Conservation (phyloP, 441 rosid genomes). For the Corymbia calophylla region DNA sequence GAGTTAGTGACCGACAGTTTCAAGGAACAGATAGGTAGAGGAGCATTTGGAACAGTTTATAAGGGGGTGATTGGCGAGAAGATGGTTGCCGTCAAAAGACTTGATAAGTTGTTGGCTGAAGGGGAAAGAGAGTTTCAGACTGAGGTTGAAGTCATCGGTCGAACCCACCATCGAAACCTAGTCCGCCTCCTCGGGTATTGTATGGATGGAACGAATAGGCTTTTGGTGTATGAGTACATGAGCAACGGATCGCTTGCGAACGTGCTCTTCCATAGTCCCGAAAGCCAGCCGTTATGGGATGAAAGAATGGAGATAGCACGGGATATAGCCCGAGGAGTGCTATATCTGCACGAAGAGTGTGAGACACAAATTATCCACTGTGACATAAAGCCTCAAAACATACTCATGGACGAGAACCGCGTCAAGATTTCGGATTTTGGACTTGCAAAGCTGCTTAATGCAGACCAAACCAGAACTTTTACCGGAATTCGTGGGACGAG, state of each 20-base stretch:
- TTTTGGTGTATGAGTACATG: constrained; percentile 32
- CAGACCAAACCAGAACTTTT: constrained; percentile 20
- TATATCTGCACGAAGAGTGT: constrained; percentile 30
- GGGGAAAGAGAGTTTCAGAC: constrained; percentile 17
- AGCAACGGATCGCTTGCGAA: constrained; percentile 22
- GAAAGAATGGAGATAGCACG: constrained; percentile 14
- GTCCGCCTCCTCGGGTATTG: constrained; percentile 21
- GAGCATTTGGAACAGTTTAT: constrained; percentile 9
- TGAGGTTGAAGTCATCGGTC: constrained; percentile 4
- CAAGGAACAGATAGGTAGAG: constrained; percentile 2
- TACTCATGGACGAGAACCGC: constrained; percentile 8
- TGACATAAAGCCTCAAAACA: constrained; percentile 26
- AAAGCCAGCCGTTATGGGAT: not conserved
- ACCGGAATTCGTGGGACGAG: constrained; percentile 5
- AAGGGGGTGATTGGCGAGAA: not conserved
- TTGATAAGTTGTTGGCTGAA: constrained; percentile 11
- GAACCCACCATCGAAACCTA: constrained; percentile 9
- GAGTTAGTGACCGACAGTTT: not conserved
- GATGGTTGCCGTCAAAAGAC: constrained; percentile 23
- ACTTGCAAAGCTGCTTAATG: constrained; percentile 19
- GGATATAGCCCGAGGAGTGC: constrained; percentile 21
- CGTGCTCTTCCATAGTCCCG: not conserved
- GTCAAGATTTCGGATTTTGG: constrained; percentile 24
- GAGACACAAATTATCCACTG: constrained; percentile 24
- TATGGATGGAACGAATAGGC: constrained; percentile 5